Conservation (phyloP, 108 stramenopile species). For the Cyclostephanos tholiformis region DNA sequence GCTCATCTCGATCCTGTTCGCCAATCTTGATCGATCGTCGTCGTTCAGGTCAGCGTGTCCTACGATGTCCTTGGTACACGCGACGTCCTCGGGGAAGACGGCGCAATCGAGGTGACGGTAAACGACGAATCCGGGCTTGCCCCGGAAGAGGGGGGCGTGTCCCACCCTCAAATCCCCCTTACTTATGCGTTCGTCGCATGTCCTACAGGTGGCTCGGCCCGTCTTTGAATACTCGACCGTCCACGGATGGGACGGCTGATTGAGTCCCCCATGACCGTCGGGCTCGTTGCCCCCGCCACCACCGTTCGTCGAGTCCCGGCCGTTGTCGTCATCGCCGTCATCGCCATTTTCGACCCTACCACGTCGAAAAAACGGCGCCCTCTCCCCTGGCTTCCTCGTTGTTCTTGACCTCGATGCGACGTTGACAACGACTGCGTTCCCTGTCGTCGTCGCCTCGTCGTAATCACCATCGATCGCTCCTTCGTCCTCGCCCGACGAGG, state of each 20-base stretch:
- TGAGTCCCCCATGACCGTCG: conserved; percentile 56
- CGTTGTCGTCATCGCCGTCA: no score
- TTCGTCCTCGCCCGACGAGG: no score
- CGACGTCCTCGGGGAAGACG: conserved; percentile 64
- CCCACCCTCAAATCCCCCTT: conserved; percentile 73
- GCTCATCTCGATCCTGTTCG: conserved; percentile 56
- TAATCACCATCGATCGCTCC: no score
- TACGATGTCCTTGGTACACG: conserved; percentile 53
- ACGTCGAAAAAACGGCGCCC: no score
- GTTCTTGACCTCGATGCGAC: no score
- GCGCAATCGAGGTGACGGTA: conserved; percentile 79
- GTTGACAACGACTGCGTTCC: no score
- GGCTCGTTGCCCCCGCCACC: conserved; percentile 12
- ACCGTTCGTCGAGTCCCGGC: no score
- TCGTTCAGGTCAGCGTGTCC: conserved; percentile 58
- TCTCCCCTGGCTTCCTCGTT: no score
- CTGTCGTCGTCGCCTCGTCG: no score
- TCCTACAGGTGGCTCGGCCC: conserved; percentile 75
- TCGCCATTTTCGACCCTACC: no score
- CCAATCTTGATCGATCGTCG: conserved; percentile 56
- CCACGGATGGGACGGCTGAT: conserved; percentile 44
- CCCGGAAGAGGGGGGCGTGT: conserved; percentile 83
- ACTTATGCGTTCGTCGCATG: conserved; percentile 73
- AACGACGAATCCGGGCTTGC: conserved; percentile 82
- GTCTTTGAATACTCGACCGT: conserved; percentile 69